A percentile compares a stretch with the other conserved stretches of the same genome.
Conservation (phyloP, 345 rosid genomes). For the Ceriops decandra region DNA sequence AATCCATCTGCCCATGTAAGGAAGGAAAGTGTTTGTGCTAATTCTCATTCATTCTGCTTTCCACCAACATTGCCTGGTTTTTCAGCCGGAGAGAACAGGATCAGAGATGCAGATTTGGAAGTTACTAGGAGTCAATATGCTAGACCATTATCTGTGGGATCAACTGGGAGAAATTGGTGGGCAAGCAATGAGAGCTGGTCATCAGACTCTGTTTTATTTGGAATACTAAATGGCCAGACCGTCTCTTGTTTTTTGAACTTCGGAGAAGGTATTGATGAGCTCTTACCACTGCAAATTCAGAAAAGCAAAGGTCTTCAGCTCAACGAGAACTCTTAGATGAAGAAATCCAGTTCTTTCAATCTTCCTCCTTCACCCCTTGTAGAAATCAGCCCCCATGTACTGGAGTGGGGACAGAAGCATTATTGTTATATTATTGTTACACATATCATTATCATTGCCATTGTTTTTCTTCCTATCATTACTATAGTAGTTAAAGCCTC, state of each 20-base stretch:
- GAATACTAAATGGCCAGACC: constrained; percentile 42
- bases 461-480: too few relatives aligned
- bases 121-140: constrained; percentile 33
- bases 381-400: constrained; percentile 46
- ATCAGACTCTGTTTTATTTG: constrained; percentile 38
- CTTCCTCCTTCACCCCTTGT: constrained; percentile 34
- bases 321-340: constrained; percentile 30
- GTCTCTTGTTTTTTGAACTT: constrained; percentile 53
- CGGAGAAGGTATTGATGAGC: constrained; percentile 26
- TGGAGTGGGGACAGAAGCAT: constrained; percentile 55
- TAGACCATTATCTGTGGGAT: constrained; percentile 27
- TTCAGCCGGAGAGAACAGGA: constrained; percentile 22
- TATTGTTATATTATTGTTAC: neutral
- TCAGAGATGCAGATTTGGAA: constrained; percentile 29
- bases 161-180: constrained; percentile 27
- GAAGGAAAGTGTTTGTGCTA: constrained; percentile 37
- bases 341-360: constrained; percentile 28
- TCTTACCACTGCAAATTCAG: constrained; percentile 28
- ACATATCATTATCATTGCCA: too few relatives aligned
- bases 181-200: constrained; percentile 37
- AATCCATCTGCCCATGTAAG: constrained; percentile 21
- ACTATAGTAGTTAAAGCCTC: too few relatives aligned
- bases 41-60: constrained; percentile 53
- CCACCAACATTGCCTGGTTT: constrained; percentile 57
- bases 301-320: constrained; percentile 25